Evolutionary conservation across 169 alveolate species (phyloP).

Genomic region (Plasmodium falciparum): DNA sequence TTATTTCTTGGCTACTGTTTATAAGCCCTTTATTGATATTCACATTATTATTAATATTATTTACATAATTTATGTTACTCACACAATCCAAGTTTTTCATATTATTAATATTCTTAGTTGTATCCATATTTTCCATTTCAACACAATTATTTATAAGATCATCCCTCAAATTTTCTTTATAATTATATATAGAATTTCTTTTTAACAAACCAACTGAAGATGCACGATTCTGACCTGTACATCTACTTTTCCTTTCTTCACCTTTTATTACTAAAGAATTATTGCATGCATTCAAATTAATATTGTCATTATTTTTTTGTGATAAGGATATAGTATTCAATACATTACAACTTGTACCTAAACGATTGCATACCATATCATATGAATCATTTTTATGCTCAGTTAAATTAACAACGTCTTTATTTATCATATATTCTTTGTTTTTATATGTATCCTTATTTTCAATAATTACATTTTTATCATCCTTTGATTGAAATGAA

Average conservation of each 20-base stretch:
- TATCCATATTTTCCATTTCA: no score
- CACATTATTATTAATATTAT: neutral
- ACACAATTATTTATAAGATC: no score
- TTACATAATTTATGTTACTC: no score
- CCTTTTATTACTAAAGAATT: no score
- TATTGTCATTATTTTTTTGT: neutral
- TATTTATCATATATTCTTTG: no score
- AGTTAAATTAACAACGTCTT: neutral
- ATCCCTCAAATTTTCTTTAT: conserved; percentile 1
- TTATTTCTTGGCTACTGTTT: neutral
- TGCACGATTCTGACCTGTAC: conserved; percentile 11
- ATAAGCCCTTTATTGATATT: neutral
- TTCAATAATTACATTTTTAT: neutral
- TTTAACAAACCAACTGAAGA: neutral
- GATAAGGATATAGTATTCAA: neutral
- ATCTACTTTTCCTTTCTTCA: neutral
- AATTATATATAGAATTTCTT: conserved; percentile 19
- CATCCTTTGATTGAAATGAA: conserved; percentile 11
- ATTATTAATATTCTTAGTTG: no score
- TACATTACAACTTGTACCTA: no score
- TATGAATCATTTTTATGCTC: neutral
- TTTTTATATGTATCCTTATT: no score
- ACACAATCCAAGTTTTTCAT: no score
- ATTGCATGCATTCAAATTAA: neutral
- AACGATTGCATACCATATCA: neutral